Evolutionary conservation across 768 basidiomycete species (phyloP).

Genomic region (Collybiopsis confluens): DNA sequence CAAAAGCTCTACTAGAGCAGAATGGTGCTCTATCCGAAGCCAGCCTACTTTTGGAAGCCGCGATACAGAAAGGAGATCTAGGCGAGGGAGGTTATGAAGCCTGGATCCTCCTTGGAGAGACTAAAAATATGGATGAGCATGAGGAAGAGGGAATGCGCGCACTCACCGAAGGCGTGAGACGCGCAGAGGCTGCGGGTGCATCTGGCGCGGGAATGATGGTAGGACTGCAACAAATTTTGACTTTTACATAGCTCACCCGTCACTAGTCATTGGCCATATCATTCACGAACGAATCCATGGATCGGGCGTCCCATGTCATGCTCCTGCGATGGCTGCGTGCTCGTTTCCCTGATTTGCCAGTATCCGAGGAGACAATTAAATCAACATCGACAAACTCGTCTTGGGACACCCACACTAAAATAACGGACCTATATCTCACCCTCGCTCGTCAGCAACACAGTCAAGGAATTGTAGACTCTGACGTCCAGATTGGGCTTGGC

Average conservation of each 20-base stretch:
- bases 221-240: constrained; percentile 25
- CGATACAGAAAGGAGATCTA: constrained; percentile 76
- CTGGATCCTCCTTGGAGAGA: constrained; percentile 90
- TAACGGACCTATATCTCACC: constrained; percentile 79
- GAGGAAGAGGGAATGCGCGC: constrained; percentile 82
- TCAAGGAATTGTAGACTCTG: constrained; percentile 71
- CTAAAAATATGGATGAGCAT: constrained; percentile 84
- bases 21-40: constrained; percentile 89
- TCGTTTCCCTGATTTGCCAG: constrained; percentile 51
- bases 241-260: constrained; percentile 10
- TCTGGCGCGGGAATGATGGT: constrained; percentile 73
- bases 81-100: constrained; percentile 84
- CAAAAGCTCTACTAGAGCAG: constrained; percentile 69
- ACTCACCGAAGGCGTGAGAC: constrained; percentile 64
- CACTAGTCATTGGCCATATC: constrained; percentile 88
- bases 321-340: constrained; percentile 81
- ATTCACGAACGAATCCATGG: constrained; percentile 91
- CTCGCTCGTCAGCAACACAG: constrained; percentile 82
- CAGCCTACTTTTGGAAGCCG: constrained; percentile 83
- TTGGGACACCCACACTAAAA: constrained; percentile 79
- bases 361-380: constrained; percentile 52
- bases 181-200: constrained; percentile 61
- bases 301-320: constrained; percentile 80
- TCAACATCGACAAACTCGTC: constrained; percentile 52
- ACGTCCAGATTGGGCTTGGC: constrained; percentile 91